Conservation (phyloP, 78 protist genomes). For the Mantamonas sphyraenae region DNA sequence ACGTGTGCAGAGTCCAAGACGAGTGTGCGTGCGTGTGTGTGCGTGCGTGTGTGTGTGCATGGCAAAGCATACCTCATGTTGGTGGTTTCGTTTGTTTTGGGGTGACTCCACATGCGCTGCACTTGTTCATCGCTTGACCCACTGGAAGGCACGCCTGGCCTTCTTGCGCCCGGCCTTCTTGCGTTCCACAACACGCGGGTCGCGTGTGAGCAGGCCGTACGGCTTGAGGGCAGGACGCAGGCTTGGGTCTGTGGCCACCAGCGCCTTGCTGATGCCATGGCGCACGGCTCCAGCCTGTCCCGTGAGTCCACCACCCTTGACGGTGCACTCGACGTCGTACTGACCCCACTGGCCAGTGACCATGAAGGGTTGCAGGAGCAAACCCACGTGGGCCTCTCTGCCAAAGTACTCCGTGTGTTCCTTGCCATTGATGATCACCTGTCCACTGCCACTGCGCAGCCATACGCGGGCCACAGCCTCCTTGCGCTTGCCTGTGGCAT, state of each 20-base stretch:
- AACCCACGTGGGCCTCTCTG: not conserved
- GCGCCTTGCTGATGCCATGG: constrained; percentile 7
- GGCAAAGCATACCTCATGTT: too few relatives aligned
- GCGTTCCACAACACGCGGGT: constrained; percentile 14
- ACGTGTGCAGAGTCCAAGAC: too few relatives aligned
- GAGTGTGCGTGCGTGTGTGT: too few relatives aligned
- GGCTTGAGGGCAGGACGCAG: not conserved
- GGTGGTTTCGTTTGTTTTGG: too few relatives aligned
- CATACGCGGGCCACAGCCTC: not conserved
- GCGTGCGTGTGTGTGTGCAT: too few relatives aligned
- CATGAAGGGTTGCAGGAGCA: not conserved
- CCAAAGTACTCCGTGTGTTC: not conserved
- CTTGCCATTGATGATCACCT: not conserved
- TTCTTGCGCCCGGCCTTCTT: constrained; percentile 20
- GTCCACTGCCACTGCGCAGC: constrained; percentile 2
- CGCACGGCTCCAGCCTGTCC: constrained; percentile 18
- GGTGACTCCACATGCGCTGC: too few relatives aligned
- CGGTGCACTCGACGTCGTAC: not conserved
- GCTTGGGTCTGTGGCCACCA: not conserved
- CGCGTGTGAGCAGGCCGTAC: constrained; percentile 7
- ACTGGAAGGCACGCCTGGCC: constrained; percentile 1
- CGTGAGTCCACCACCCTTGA: not conserved
- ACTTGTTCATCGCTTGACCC: constrained; percentile 27
- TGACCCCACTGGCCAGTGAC: not conserved
- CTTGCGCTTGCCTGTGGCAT: constrained; percentile 4